phyloP scores from a whole-genome alignment of 2,329 filamentous ascomycete species.

The Acrocalymma vagum region DNA sequence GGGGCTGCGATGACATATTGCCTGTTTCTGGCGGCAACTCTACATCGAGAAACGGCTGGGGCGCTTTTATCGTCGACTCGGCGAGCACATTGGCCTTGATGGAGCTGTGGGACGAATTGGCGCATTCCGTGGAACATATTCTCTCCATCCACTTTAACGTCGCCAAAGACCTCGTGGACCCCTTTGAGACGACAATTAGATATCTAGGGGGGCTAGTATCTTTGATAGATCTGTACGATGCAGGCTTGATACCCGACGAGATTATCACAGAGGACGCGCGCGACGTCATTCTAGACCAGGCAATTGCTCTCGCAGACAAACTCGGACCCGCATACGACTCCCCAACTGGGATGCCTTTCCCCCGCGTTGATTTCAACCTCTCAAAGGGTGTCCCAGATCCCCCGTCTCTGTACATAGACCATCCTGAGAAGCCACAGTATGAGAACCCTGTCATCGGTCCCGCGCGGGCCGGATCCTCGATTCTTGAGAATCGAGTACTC shows the following conservation, averaged over 20 bases:
- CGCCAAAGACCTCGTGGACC: slow-evolving; percentile 47
- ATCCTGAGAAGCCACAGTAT: slow-evolving; percentile 41
- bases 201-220: slow-evolving; percentile 52
- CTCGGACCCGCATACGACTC: slow-evolving; percentile 51
- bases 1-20: slow-evolving; percentile 50
- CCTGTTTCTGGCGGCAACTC: slow-evolving; percentile 48
- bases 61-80: slow-evolving; percentile 53
- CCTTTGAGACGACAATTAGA: slow-evolving; percentile 53
- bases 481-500: slow-evolving; percentile 54
- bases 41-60: slow-evolving; percentile 51
- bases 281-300: slow-evolving; percentile 45
- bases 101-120: slow-evolving; percentile 54
- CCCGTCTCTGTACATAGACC: slow-evolving; percentile 31
- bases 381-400: slow-evolving; percentile 42
- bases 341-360: slow-evolving; percentile 54
- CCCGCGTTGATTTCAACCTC: slow-evolving; percentile 53
- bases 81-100: slow-evolving; percentile 51
- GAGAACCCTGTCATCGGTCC: slow-evolving; percentile 49
- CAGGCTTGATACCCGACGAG: slow-evolving; percentile 46
- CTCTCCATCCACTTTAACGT: slow-evolving; percentile 47
- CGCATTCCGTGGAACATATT: slow-evolving; percentile 48
- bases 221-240: slow-evolving; percentile 52
- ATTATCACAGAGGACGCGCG: slow-evolving; percentile 40
- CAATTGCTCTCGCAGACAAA: slow-evolving; percentile 46
- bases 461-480: slow-evolving; percentile 53